Evolutionary conservation across 1,284 basidiomycete species (phyloP).

Genomic region (Malassezia dermatis): DNA sequence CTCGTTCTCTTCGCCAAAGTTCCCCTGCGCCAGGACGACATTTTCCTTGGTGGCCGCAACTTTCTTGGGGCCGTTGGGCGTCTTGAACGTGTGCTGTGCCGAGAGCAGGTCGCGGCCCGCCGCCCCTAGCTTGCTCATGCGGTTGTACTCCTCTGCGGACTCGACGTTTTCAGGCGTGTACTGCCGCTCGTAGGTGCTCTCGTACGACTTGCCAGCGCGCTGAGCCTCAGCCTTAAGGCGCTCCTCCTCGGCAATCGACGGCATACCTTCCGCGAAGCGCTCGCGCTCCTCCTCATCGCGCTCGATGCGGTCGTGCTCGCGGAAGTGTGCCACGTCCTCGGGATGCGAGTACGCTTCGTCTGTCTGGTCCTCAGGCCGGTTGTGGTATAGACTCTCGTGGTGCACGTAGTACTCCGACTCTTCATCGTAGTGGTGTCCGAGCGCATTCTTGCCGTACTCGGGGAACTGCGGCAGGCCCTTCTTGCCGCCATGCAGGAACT

Average conservation of each 20-base stretch:
- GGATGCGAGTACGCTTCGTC: conserved; percentile 87
- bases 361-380: conserved; percentile 87
- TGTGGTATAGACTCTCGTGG: conserved; percentile 71
- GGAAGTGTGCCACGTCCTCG: conserved; percentile 64
- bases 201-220: conserved; percentile 33
- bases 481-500: conserved; percentile 69
- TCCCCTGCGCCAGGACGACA: conserved; percentile 28
- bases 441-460: conserved; percentile 51
- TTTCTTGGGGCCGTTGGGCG: conserved; percentile 35
- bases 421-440: conserved; percentile 76
- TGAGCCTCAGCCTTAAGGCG: conserved; percentile 27
- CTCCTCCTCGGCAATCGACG: conserved; percentile 48
- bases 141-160: conserved; percentile 30
- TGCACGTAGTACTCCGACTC: conserved; percentile 48
- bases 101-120: conserved; percentile 37
- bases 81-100: conserved; percentile 40
- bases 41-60: conserved; percentile 36
- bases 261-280: conserved; percentile 68
- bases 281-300: conserved; percentile 70
- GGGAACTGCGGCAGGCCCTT: conserved; percentile 68
- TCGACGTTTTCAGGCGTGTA: conserved; percentile 27
- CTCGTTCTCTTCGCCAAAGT: conserved; percentile 31
- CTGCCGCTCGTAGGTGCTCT: conserved; percentile 40
- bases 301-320: conserved; percentile 79
- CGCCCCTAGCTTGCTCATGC: conserved; percentile 26